A percentile compares a stretch with the other conserved stretches of the same genome.
phyloP scores from a whole-genome alignment of 2,329 filamentous ascomycete genomes.

The Claviceps maximensis region DNA sequence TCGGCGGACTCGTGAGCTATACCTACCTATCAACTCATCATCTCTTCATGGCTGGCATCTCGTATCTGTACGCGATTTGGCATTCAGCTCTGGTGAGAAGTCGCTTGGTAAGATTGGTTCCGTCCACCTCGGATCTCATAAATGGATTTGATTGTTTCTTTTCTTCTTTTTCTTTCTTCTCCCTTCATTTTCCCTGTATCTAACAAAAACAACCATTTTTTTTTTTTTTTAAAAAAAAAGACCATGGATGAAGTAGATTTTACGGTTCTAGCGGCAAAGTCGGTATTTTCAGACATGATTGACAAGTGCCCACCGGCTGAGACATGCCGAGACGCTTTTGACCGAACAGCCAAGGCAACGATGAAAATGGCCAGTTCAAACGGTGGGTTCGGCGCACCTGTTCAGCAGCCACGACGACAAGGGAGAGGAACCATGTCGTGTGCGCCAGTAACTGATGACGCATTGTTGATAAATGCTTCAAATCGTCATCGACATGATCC shows the following conservation, averaged over 20 bases:
- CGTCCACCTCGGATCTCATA: not conserved
- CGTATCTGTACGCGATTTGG: conserved; percentile 95
- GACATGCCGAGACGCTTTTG: conserved; percentile 87
- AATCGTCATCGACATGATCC: conserved; percentile 16
- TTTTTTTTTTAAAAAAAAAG: conserved; percentile 26
- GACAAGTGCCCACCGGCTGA: conserved; percentile 92
- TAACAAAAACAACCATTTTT: conserved; percentile 18
- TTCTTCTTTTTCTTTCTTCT: not conserved
- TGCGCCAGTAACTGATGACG: conserved; percentile 16
- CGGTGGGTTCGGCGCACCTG: conserved; percentile 55
- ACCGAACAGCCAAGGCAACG: conserved; percentile 87
- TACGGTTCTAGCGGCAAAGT: conserved; percentile 84
- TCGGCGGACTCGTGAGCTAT: conserved; percentile 83
- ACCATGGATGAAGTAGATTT: conserved; percentile 96
- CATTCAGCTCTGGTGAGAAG: conserved; percentile 82
- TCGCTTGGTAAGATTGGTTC: conserved; percentile 51
- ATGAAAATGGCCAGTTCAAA: conserved; percentile 88
- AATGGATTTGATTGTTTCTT: no score
- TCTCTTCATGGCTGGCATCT: conserved; percentile 93
- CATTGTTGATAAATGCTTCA: conserved; percentile 9
- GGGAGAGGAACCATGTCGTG: conserved; percentile 18
- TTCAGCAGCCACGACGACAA: conserved; percentile 16
- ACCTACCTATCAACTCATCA: conserved; percentile 93
- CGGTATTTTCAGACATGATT: conserved; percentile 80
- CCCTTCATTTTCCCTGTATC: not conserved